These are phyloP conservation scores for Candolleomyces aberdarensis DNA, from an alignment of 768 basidiomycete species.

Conservation along the genomic window DNA sequence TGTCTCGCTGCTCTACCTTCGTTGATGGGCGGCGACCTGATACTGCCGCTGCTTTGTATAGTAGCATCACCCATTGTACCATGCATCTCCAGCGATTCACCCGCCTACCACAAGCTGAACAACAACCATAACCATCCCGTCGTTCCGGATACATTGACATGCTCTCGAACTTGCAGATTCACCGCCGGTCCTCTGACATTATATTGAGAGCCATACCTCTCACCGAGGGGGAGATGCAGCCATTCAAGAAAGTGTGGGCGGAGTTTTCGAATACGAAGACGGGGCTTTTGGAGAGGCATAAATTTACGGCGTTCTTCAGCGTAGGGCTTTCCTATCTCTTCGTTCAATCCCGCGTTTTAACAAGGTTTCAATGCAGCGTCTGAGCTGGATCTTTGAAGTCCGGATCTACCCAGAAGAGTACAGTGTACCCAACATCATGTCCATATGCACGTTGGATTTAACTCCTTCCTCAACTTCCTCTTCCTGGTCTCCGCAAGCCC, in stretches of 20 bases:
- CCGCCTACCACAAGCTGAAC: too few species aligned
- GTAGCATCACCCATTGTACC: too few species aligned
- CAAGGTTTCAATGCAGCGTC: constrained; percentile 45
- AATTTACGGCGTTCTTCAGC: constrained; percentile 76
- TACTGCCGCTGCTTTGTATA: too few species aligned
- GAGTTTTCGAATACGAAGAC: constrained; percentile 77
- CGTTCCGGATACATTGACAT: too few species aligned
- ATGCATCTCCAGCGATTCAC: too few species aligned
- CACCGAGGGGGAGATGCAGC: constrained; percentile 88
- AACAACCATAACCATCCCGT: too few species aligned
- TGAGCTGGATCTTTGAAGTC: constrained; percentile 86
- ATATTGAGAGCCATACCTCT: constrained; percentile 47
- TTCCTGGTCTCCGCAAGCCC: neutral
- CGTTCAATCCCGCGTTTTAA: constrained; percentile 8
- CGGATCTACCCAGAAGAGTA: constrained; percentile 76
- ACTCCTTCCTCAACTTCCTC: neutral
- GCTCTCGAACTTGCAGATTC: too few species aligned
- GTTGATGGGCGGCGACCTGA: too few species aligned
- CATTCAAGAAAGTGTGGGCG: constrained; percentile 94
- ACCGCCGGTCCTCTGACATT: too few species aligned
- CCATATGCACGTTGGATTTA: constrained; percentile 30
- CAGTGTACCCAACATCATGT: constrained; percentile 57
- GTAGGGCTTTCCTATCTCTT: constrained; percentile 43
- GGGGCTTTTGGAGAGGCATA: constrained; percentile 67
- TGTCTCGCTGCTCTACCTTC: too few species aligned